Conservation (phyloP, 2,329 filamentous ascomycete species). For the Diplocarpon mali region DNA sequence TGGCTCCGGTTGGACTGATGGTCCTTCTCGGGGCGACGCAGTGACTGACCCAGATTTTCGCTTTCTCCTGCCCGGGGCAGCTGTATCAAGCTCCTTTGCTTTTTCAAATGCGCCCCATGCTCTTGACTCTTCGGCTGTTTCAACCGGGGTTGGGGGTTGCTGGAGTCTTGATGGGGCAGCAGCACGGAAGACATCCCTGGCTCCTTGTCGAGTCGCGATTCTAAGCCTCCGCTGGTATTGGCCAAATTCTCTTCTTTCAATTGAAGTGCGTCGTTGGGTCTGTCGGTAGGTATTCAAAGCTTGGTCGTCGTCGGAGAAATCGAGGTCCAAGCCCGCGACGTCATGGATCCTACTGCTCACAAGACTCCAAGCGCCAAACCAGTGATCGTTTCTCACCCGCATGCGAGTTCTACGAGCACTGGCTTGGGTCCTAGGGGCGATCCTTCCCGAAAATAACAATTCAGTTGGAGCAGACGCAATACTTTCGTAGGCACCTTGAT, state of each 20-base stretch:
- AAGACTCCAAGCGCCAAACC: conserved; percentile 75
- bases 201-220: conserved; percentile 71
- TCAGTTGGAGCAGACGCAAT: conserved; percentile 22
- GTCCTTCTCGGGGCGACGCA: conserved; percentile 55
- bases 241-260: conserved; percentile 45
- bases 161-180: conserved; percentile 51
- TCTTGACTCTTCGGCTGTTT: conserved; percentile 65
- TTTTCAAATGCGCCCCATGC: conserved; percentile 90
- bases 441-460: conserved; percentile 3
- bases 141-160: conserved; percentile 44
- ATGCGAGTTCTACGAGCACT: conserved; percentile 43
- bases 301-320: conserved; percentile 70
- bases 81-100: conserved; percentile 57
- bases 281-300: conserved; percentile 39
- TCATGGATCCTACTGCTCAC: conserved; percentile 54
- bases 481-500: conserved; percentile 30
- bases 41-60: conserved; percentile 62
- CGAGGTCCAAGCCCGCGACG: conserved; percentile 63
- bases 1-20: conserved; percentile 46
- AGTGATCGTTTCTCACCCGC: conserved; percentile 65
- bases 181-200: conserved; percentile 58
- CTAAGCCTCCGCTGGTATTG: conserved; percentile 77
- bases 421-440: conserved; percentile 42
- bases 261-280: conserved; percentile 37
- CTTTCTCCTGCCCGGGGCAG: conserved; percentile 49